Evolutionary conservation across 2,329 filamentous ascomycete genomes (phyloP).

Genomic region (Fusarium sp.): DNA sequence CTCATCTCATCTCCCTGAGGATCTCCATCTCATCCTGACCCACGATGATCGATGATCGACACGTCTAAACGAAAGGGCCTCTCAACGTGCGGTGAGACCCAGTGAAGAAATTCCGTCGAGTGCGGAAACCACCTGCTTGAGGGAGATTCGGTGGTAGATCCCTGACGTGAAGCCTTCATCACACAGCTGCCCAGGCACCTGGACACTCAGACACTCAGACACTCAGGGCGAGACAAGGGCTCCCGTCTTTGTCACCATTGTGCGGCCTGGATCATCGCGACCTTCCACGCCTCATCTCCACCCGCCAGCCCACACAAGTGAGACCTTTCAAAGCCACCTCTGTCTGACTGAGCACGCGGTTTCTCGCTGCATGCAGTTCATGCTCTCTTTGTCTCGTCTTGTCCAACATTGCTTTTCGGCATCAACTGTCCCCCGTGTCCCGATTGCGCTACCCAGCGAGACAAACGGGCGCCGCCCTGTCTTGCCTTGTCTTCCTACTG

Average conservation of each 20-base stretch:
- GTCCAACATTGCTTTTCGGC: slow-evolving; percentile 29
- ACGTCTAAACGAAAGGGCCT: slow-evolving; percentile 9
- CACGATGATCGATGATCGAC: slow-evolving; percentile 33
- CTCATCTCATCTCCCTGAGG: slow-evolving; percentile 32
- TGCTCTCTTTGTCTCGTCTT: slow-evolving; percentile 20
- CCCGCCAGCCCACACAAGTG: slow-evolving; percentile 10
- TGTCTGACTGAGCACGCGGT: slow-evolving; percentile 24
- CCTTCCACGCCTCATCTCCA: slow-evolving; percentile 26
- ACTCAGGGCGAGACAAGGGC: slow-evolving; percentile 10
- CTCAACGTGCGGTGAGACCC: slow-evolving; percentile 32
- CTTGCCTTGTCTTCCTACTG: background rate
- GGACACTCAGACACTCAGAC: background rate
- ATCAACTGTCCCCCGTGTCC: slow-evolving; percentile 25
- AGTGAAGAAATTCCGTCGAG: slow-evolving; percentile 28
- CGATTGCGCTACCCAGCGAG: slow-evolving; percentile 19
- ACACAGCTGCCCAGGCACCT: background rate
- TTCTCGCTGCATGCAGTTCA: slow-evolving; percentile 7
- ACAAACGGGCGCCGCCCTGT: slow-evolving; percentile 9
- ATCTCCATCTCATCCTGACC: slow-evolving; percentile 22
- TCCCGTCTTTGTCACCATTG: slow-evolving; percentile 6
- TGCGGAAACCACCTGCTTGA: slow-evolving; percentile 6
- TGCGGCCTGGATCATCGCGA: slow-evolving; percentile 1
- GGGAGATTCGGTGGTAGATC: slow-evolving; percentile 19
- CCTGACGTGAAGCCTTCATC: slow-evolving; percentile 7
- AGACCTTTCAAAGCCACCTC: slow-evolving; percentile 27